Evolutionary conservation across 371 early-diverging fungal genomes (phyloP).

Genomic region (Mortierella sp.): DNA sequence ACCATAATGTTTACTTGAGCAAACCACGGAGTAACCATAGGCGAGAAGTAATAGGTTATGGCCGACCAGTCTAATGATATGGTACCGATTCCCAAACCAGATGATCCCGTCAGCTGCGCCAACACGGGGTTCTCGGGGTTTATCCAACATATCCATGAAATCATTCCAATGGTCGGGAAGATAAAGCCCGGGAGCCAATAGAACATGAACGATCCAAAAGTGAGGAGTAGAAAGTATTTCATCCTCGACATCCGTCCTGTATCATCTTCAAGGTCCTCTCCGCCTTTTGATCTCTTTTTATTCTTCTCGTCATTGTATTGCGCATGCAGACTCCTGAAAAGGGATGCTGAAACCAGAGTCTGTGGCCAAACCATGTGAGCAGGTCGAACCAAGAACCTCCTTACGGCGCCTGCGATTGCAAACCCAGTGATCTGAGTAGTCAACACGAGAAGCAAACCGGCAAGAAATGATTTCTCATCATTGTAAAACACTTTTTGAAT

Average conservation of each 20-base stretch:
- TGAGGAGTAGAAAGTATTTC: slow-evolving; percentile 67
- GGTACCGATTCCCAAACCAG: slow-evolving; percentile 64
- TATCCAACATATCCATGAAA: slow-evolving; percentile 71
- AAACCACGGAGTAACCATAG: slow-evolving; percentile 65
- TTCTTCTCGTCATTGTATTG: slow-evolving; percentile 11
- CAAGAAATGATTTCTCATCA: slow-evolving; percentile 71
- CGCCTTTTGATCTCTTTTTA: background rate
- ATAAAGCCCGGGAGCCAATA: slow-evolving; percentile 69
- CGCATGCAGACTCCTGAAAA: slow-evolving; percentile 74
- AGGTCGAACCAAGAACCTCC: slow-evolving; percentile 85
- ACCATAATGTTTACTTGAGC: slow-evolving; percentile 62
- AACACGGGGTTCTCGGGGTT: slow-evolving; percentile 59
- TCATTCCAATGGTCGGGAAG: slow-evolving; percentile 61
- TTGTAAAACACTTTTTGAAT: slow-evolving; percentile 74
- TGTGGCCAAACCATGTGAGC: slow-evolving; percentile 90
- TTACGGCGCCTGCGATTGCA: slow-evolving; percentile 81
- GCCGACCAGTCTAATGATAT: slow-evolving; percentile 71
- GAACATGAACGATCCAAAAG: slow-evolving; percentile 59
- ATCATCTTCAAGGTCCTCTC: background rate
- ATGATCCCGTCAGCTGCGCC: slow-evolving; percentile 58
- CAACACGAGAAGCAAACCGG: slow-evolving; percentile 69
- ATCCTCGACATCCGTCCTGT: slow-evolving; percentile 53
- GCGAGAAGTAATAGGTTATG: slow-evolving; percentile 56
- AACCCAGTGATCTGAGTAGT: slow-evolving; percentile 85
- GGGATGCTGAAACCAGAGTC: slow-evolving; percentile 68